Evolutionary conservation across 148 eudicot genomes (phyloP).

Genomic region (Heliamphora exappendiculata): DNA sequence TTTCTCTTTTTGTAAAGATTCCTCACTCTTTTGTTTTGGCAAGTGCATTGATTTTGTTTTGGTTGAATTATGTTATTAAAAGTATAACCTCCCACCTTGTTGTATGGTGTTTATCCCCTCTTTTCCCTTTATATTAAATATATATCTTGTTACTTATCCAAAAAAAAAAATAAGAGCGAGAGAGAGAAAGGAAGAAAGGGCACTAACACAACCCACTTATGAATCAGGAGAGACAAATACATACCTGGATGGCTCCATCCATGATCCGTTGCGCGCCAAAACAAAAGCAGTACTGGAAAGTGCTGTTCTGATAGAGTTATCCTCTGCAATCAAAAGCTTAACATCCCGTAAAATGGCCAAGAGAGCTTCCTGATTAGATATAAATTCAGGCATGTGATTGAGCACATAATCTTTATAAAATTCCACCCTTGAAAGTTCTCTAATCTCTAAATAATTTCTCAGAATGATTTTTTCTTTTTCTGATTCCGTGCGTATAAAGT

Average conservation of each 20-base stretch:
- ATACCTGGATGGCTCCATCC: conserved; percentile 91
- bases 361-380: conserved; percentile 54
- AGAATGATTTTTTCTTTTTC: conserved; percentile 77
- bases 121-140: too few relatives aligned
- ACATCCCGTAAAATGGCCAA: conserved; percentile 61
- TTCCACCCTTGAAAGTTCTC: conserved; percentile 58
- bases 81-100: too few relatives aligned
- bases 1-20: too few relatives aligned
- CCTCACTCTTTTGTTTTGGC: too few relatives aligned
- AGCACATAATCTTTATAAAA: conserved; percentile 78
- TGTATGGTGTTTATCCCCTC: too few relatives aligned
- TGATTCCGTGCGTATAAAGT: conserved; percentile 78
- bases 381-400: conserved; percentile 70
- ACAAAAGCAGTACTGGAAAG: conserved; percentile 72
- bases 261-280: conserved; percentile 62
- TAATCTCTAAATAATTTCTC: conserved; percentile 46
- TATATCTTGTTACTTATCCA: too few relatives aligned
- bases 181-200: too few relatives aligned
- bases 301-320: conserved; percentile 51
- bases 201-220: background rate
- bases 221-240: conserved; percentile 4
- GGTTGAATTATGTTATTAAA: too few relatives aligned
- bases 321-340: conserved; percentile 59
- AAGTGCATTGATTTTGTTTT: too few relatives aligned
- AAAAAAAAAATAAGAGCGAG: too few relatives aligned